Percentiles rank a stretch among this genome's conserved stretches.
Conservation (phyloP, 1,284 basidiomycete genomes). For the Leccinum proliferum region DNA sequence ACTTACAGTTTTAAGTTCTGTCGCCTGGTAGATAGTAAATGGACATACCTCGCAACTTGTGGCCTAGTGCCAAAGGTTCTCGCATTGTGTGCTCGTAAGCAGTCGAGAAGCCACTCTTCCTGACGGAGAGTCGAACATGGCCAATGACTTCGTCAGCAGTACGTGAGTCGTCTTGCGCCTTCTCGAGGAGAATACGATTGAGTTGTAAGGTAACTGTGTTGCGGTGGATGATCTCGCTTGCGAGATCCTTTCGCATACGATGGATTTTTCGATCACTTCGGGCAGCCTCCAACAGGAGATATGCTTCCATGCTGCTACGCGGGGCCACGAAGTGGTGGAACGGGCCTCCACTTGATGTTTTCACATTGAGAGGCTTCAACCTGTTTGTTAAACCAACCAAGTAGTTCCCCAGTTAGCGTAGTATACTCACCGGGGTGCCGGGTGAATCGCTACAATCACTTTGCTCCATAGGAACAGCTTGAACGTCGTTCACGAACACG, state of each 20-base stretch:
- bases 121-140: neutral
- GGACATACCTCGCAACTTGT: neutral
- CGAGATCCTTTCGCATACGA: neutral
- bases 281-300: neutral
- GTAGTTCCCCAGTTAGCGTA: neutral
- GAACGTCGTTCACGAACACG: too few relatives aligned
- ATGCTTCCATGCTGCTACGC: neutral
- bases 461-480: too few relatives aligned
- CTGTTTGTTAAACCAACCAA: neutral
- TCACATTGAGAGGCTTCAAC: neutral
- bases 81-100: neutral
- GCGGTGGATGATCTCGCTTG: neutral
- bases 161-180: neutral
- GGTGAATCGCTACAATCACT: neutral
- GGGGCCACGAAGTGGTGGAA: neutral
- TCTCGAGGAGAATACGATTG: neutral
- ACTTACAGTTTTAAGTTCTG: too few relatives aligned
- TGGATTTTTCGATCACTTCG: neutral
- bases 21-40: neutral
- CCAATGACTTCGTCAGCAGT: neutral
- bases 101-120: neutral
- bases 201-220: neutral
- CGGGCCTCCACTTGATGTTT: neutral
- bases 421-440: neutral
- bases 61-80: neutral